Percentiles rank a stretch among this genome's conserved stretches.
phyloP scores from a whole-genome alignment of 2,329 filamentous ascomycete species.

The Fusarium hostae region DNA sequence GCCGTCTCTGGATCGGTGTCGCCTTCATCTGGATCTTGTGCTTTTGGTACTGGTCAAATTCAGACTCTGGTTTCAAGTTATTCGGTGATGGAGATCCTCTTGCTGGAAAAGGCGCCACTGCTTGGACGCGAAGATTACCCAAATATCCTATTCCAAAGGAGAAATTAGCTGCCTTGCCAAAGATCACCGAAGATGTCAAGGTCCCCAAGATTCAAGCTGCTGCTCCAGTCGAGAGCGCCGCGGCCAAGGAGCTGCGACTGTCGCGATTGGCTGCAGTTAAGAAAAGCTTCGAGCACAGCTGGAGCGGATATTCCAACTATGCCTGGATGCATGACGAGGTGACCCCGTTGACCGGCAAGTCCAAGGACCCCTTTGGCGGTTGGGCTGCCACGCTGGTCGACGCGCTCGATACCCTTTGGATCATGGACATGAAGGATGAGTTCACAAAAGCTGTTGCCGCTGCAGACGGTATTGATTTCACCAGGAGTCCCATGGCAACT shows the following conservation, averaged over 20 bases:
- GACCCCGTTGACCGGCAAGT: conserved; percentile 62
- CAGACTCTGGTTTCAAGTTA: conserved; percentile 21
- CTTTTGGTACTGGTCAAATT: conserved; percentile 42
- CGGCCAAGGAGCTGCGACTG: conserved; percentile 47
- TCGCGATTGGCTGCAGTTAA: conserved; percentile 58
- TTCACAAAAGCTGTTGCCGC: conserved; percentile 70
- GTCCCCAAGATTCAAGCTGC: conserved; percentile 47
- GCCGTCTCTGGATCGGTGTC: conserved; percentile 43
- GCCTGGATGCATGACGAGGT: conserved; percentile 74
- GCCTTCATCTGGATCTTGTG: conserved; percentile 38
- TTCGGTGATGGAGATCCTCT: conserved; percentile 39
- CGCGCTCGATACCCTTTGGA: conserved; percentile 74
- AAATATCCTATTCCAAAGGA: conserved; percentile 41
- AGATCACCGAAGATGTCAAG: conserved; percentile 38
- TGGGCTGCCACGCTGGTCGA: conserved; percentile 75
- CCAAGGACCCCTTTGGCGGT: conserved; percentile 68
- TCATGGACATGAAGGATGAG: conserved; percentile 72
- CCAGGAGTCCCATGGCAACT: conserved; percentile 54
- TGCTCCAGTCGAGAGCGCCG: conserved; percentile 47
- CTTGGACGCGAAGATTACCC: conserved; percentile 38
- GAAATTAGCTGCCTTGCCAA: conserved; percentile 49
- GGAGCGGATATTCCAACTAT: conserved; percentile 68
- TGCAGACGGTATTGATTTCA: conserved; percentile 68
- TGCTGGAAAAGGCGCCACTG: conserved; percentile 36
- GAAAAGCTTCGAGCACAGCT: conserved; percentile 64